Conservation (phyloP, 1,284 basidiomycete genomes). For the Rhodotorula sp. region DNA sequence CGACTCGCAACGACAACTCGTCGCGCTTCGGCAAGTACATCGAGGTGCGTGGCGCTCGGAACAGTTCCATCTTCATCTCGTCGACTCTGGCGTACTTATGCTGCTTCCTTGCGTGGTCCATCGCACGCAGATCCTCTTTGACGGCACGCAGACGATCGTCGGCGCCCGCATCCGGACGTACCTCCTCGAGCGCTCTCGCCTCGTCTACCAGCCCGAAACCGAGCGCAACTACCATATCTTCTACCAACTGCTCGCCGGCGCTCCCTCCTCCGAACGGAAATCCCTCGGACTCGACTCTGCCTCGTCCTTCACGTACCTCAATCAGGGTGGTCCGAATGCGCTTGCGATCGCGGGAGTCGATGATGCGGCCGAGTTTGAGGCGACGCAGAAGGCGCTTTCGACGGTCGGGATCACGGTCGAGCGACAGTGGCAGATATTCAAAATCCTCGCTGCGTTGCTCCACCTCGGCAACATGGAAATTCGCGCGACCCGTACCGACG, state of each 20-base stretch:
- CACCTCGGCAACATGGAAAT: constrained; percentile 97
- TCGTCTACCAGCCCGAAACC: constrained; percentile 94
- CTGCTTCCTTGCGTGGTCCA: not conserved
- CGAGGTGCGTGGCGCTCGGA: constrained; percentile 61
- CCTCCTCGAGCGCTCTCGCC: constrained; percentile 90
- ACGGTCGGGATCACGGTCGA: constrained; percentile 97
- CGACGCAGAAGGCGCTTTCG: constrained; percentile 89
- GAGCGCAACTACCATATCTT: constrained; percentile 99
- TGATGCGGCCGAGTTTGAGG: constrained; percentile 90
- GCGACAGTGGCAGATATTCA: constrained; percentile 97
- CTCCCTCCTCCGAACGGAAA: constrained; percentile 90
- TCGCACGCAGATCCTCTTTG: constrained; percentile 78
- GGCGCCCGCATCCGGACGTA: constrained; percentile 98
- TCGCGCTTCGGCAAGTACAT: constrained; percentile 99
- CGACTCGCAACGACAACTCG: constrained; percentile 97
- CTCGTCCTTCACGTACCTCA: constrained; percentile 83
- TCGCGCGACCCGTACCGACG: constrained; percentile 75
- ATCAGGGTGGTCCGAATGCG: constrained; percentile 87
- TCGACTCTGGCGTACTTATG: not conserved
- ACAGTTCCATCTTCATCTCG: no score
- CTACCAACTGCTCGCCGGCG: constrained; percentile 97
- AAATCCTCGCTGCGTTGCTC: constrained; percentile 84
- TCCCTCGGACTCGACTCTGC: constrained; percentile 88
- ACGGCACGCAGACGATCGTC: constrained; percentile 91
- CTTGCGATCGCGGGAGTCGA: constrained; percentile 82